phyloP scores from a whole-genome alignment of 139 green algal species.

The Chlamydomonas incerta region DNA sequence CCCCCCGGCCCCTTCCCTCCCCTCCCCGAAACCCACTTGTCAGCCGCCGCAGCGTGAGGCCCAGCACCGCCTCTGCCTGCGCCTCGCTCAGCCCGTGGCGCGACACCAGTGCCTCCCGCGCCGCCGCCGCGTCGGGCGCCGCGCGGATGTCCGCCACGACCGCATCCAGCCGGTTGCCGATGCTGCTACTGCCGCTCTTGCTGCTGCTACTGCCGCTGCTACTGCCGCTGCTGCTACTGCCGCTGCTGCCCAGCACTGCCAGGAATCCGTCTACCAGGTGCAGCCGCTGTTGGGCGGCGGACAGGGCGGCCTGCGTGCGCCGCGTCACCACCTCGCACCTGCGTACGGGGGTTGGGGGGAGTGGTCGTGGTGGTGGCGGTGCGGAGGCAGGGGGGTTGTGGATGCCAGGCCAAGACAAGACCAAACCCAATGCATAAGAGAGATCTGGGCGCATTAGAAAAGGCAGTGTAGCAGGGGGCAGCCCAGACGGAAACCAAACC shows the following conservation, averaged over 20 bases:
- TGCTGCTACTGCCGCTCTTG: too few species aligned
- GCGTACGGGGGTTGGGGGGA: too few species aligned
- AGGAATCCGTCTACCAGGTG: slow-evolving; percentile 90
- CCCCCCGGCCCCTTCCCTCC: too few species aligned
- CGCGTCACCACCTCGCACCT: slow-evolving; percentile 80
- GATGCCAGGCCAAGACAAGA: too few species aligned
- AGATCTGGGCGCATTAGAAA: too few species aligned
- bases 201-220: too few species aligned
- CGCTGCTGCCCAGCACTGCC: slow-evolving; percentile 56
- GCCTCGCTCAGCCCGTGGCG: slow-evolving; percentile 66
- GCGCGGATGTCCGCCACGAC: slow-evolving; percentile 72
- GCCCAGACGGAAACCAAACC: too few species aligned
- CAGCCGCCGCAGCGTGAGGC: slow-evolving; percentile 87
- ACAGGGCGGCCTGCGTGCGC: slow-evolving; percentile 69
- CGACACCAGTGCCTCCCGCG: slow-evolving; percentile 62
- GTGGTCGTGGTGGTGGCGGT: too few species aligned
- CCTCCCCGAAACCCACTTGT: slow-evolving; percentile 58
- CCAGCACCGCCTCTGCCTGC: slow-evolving; percentile 85
- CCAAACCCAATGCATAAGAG: too few species aligned
- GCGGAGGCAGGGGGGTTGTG: too few species aligned
- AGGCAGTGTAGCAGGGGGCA: too few species aligned
- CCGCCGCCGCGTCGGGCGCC: slow-evolving; percentile 72
- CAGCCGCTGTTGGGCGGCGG: slow-evolving; percentile 69
- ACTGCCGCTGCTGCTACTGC: too few species aligned
- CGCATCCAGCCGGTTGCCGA: slow-evolving; percentile 68